Percentiles rank a stretch among this genome's conserved stretches.
These are phyloP conservation scores for Blastomyces gilchristii DNA, from an alignment of 2,329 filamentous ascomycete species.

Conservation along the genomic window DNA sequence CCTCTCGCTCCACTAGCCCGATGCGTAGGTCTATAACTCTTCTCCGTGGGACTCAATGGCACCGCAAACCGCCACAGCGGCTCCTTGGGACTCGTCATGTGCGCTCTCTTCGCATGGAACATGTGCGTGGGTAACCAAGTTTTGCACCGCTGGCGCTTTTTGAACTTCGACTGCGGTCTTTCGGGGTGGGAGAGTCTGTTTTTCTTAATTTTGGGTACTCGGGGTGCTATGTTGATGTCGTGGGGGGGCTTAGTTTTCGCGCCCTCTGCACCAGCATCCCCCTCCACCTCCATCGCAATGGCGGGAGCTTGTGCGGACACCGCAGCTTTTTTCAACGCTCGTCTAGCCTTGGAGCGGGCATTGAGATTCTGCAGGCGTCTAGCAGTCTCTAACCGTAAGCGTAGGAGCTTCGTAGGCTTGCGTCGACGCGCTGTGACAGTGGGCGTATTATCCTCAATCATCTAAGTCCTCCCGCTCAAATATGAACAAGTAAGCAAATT, in stretches of 20 bases:
- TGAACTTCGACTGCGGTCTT: slow-evolving; percentile 58
- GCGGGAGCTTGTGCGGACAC: slow-evolving; percentile 19
- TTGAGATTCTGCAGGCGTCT: slow-evolving; percentile 57
- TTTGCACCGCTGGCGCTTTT: slow-evolving; percentile 77
- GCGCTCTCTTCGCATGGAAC: slow-evolving; percentile 85
- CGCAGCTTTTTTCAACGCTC: slow-evolving; percentile 35
- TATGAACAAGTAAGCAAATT: not conserved
- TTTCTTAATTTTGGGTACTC: slow-evolving; percentile 56
- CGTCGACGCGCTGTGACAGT: slow-evolving; percentile 52
- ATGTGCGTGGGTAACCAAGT: slow-evolving; percentile 91
- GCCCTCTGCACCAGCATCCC: not conserved
- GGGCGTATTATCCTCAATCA: slow-evolving; percentile 84
- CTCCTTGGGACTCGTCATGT: slow-evolving; percentile 68
- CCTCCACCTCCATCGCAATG: slow-evolving; percentile 13
- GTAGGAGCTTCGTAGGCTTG: slow-evolving; percentile 37
- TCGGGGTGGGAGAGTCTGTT: slow-evolving; percentile 57
- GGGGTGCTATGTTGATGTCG: slow-evolving; percentile 28
- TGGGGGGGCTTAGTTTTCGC: slow-evolving; percentile 16
- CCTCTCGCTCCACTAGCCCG: slow-evolving; percentile 65
- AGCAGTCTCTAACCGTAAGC: slow-evolving; percentile 60
- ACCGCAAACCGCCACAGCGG: slow-evolving; percentile 87
- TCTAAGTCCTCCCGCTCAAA: slow-evolving; percentile 41
- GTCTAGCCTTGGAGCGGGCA: slow-evolving; percentile 33
- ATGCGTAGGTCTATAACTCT: slow-evolving; percentile 81
- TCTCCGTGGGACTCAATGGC: slow-evolving; percentile 75